A percentile compares a stretch with the other conserved stretches of the same genome.
Evolutionary conservation across 2,329 filamentous ascomycete species (phyloP).

Genomic region (Cladophialophora immunda): DNA sequence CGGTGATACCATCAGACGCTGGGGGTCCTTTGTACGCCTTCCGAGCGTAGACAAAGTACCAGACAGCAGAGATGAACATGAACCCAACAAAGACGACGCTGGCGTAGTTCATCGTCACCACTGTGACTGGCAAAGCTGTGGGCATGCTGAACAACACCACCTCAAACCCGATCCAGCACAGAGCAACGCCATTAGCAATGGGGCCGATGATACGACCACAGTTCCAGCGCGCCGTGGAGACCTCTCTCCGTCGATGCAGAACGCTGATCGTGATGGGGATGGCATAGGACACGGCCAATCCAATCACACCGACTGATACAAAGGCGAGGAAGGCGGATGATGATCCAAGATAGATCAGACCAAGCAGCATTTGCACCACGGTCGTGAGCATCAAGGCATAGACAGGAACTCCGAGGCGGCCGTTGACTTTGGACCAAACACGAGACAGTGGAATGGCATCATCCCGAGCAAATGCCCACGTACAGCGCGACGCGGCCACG

Average conservation of each 20-base stretch:
- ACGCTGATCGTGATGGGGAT: slow-evolving; percentile 65
- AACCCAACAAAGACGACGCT: slow-evolving; percentile 67
- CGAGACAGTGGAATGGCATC: slow-evolving; percentile 71
- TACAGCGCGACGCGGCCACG: slow-evolving; percentile 58
- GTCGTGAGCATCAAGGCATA: slow-evolving; percentile 75
- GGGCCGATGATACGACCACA: slow-evolving; percentile 55
- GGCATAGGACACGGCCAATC: slow-evolving; percentile 63
- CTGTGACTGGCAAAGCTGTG: slow-evolving; percentile 61
- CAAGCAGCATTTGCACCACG: slow-evolving; percentile 58
- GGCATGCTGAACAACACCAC: slow-evolving; percentile 64
- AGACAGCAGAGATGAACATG: slow-evolving; percentile 58
- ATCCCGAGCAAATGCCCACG: slow-evolving; percentile 78
- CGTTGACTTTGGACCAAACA: slow-evolving; percentile 68
- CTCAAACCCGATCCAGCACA: slow-evolving; percentile 63
- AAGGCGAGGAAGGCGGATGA: slow-evolving; percentile 60
- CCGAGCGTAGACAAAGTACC: slow-evolving; percentile 62
- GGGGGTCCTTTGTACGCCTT: slow-evolving; percentile 54
- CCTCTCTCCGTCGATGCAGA: slow-evolving; percentile 56
- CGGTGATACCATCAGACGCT: slow-evolving; percentile 44
- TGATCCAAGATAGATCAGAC: slow-evolving; percentile 60
- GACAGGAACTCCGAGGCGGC: slow-evolving; percentile 69
- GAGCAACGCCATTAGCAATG: slow-evolving; percentile 56
- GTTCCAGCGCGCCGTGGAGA: slow-evolving; percentile 59
- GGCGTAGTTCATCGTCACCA: slow-evolving; percentile 65
- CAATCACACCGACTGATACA: slow-evolving; percentile 65